Evolutionary conservation across 148 eudicot species (phyloP).

Genomic region (Chenopodium quinoa): DNA sequence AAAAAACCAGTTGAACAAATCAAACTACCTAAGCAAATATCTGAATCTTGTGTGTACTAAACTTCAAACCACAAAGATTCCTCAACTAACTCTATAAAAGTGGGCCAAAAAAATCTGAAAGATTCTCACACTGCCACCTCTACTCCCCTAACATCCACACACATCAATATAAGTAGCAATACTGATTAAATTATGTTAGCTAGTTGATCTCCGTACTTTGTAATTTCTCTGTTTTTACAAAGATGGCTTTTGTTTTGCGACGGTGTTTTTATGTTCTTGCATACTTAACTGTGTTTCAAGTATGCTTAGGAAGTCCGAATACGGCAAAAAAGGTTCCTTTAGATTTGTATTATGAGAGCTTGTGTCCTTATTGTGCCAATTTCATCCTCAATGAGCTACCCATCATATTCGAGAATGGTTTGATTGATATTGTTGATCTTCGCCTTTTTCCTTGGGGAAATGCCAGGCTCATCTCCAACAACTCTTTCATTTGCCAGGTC

Average conservation of each 20-base stretch:
- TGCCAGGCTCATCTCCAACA: conserved; percentile 37
- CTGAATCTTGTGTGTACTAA: not conserved
- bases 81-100: not conserved
- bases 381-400: conserved; percentile 46
- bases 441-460: conserved; percentile 74
- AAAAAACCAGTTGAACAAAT: not conserved
- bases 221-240: not conserved
- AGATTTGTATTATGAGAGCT: conserved; percentile 52
- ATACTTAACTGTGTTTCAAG: conserved; percentile 10
- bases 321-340: conserved; percentile 39
- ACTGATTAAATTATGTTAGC: not conserved
- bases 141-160: not conserved
- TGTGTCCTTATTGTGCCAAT: conserved; percentile 56
- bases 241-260: conserved; percentile 9
- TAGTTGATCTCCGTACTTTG: not conserved
- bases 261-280: not conserved
- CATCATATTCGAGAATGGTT: conserved; percentile 42
- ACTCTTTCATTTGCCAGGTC: conserved; percentile 53
- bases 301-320: conserved; percentile 16
- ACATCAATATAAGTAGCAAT: not conserved
- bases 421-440: conserved; percentile 54
- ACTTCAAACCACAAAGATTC: not conserved
- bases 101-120: not conserved
- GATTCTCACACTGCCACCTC: conserved; percentile 1
- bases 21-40: not conserved